Base-by-base conservation (phyloP, 2,329 filamentous ascomycete genomes). In the Fusarium luffae region DNA sequence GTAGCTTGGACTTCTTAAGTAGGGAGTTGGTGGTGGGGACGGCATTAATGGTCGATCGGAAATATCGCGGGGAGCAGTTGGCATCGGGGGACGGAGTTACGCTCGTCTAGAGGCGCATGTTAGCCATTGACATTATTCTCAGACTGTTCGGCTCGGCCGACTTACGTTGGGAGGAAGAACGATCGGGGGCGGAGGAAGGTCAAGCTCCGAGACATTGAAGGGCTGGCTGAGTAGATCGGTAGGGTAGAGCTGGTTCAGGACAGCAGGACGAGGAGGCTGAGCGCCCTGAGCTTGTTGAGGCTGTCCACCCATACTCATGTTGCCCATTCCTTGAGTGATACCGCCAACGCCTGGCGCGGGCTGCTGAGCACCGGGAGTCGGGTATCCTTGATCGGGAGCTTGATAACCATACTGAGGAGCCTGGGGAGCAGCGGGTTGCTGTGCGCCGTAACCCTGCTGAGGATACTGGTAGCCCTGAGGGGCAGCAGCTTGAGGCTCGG, bases 1-100 rank as follows among this genome's bases (percentile, higher is more conserved):
- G 96, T 62, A 99, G 86, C 81, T 94, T 96, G 59, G 94, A 97
- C 84, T 98, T 98, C 84, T 98, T 99, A 64, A 99, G 87, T 27
- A 98, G 86, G 21, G 93, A 96, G 80, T 97, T 89, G 62, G 93
- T 98, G 23, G 94, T 97, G 4, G 96, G 96, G 44, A 98, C 91
- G 27, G 93, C 93, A 80, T 98, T 98, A 70, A 99, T 83, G 8
- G 96, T 98, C 21, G 96, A 98, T 74, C 96, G 93, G 70, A 98
- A 91, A 79, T 97, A 99, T 85, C 97, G 97, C 25, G 94, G 88
- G 57, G 93, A 89, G 83, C 94, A 97, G 82, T 98, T 99, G 66
- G 96, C 91, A 78, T 92, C 86, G 47, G 93, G 93, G 46, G 96
- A 98, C 61, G 94, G 92, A 23, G 95, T 98, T 59, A 97, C 93